Conservation (phyloP, 164 flowering plant species). For the Dillenia suffruticosa region DNA sequence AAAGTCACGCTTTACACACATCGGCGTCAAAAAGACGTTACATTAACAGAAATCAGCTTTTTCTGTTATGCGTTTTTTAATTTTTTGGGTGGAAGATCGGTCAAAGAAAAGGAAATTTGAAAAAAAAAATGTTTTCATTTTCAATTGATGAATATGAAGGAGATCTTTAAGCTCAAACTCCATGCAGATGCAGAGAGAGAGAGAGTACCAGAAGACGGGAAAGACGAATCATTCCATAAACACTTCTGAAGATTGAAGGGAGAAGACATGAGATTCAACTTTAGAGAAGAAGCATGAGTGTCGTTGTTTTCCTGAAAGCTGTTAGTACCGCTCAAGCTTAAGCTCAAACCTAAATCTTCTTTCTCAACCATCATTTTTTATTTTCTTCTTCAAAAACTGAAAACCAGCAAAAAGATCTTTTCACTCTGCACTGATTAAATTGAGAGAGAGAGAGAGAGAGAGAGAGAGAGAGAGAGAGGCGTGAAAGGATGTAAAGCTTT, state of each 20-base stretch:
- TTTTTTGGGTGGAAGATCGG: background rate
- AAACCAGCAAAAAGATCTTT: background rate
- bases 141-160: background rate
- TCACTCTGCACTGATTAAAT: background rate
- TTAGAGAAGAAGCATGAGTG: conserved; percentile 16
- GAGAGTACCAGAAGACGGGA: conserved; percentile 14
- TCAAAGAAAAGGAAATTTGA: background rate
- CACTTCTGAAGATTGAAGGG: conserved; percentile 24
- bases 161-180: background rate
- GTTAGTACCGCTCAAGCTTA: conserved; percentile 40
- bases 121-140: background rate
- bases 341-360: conserved; percentile 72
- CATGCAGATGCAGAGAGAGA: background rate
- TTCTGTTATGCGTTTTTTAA: too few relatives aligned
- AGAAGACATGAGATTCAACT: conserved; percentile 49
- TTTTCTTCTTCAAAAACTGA: background rate
- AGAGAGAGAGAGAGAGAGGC: background rate
- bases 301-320: conserved; percentile 15
- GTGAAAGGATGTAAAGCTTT: conserved; percentile 2
- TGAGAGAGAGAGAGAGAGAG: background rate
- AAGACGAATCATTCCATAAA: conserved; percentile 37
- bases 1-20: too few relatives aligned
- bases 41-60: too few relatives aligned
- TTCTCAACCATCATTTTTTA: conserved; percentile 42
- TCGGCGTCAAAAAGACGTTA: too few relatives aligned